phyloP scores from a whole-genome alignment of 805 yeast species.

The Komagataella ulmi region DNA sequence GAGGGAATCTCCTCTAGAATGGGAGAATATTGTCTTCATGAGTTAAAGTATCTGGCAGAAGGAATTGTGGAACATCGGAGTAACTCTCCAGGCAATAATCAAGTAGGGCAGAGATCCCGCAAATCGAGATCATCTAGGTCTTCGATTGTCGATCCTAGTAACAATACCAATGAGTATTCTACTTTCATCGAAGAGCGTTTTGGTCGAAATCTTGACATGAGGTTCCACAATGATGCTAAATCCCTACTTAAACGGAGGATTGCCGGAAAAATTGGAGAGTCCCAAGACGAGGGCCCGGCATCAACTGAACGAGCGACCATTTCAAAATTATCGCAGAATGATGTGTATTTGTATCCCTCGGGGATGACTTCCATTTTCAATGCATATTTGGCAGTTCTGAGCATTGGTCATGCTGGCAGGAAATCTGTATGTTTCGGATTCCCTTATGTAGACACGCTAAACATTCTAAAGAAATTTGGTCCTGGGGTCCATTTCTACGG shows the following conservation, averaged over 20 bases:
- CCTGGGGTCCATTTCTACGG: slow-evolving; percentile 84
- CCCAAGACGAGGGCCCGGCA: slow-evolving; percentile 1
- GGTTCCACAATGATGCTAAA: slow-evolving; percentile 67
- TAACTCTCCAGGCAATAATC: not conserved
- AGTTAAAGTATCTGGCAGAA: slow-evolving; percentile 27
- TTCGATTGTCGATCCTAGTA: slow-evolving; percentile 3
- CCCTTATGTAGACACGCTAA: slow-evolving; percentile 89
- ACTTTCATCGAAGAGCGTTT: slow-evolving; percentile 77
- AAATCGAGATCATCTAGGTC: slow-evolving; percentile 3
- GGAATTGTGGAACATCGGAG: slow-evolving; percentile 9
- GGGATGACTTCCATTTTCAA: slow-evolving; percentile 91
- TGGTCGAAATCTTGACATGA: slow-evolving; percentile 77
- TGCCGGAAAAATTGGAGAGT: slow-evolving; percentile 42
- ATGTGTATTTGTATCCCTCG: slow-evolving; percentile 74
- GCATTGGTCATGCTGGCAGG: slow-evolving; percentile 12
- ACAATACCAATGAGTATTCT: slow-evolving; percentile 33
- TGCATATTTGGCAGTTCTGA: slow-evolving; percentile 41
- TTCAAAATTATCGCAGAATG: slow-evolving; percentile 30
- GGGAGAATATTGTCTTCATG: slow-evolving; percentile 73
- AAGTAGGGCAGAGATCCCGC: slow-evolving; percentile 1
- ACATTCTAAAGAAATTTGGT: slow-evolving; percentile 79
- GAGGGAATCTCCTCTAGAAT: slow-evolving; percentile 89
- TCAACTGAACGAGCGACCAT: not conserved
- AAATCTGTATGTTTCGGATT: slow-evolving; percentile 92
- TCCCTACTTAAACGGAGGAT: slow-evolving; percentile 62